Base-by-base conservation (phyloP, 2,329 filamentous ascomycete species). In the Stachybotrys chlorohalonatus region DNA sequence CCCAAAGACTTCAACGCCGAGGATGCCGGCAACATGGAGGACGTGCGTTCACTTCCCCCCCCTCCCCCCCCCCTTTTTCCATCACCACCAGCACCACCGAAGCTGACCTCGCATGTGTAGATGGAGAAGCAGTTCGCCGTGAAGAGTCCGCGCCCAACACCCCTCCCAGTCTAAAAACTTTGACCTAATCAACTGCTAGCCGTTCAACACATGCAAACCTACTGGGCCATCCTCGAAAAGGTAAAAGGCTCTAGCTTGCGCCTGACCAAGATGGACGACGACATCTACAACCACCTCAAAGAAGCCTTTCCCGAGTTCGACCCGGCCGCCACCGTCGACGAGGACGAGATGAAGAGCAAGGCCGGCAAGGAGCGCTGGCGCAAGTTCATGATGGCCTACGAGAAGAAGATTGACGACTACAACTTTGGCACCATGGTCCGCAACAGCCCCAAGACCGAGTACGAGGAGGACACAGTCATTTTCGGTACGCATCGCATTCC, bases 101-200 rank as follows among this genome's bases (percentile, higher is more conserved):
- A 31, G 30, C 31, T 16, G 13, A 13, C 7, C n/a, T 32, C 32
- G 24, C 4, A 16, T 17, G 7, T 45, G 7, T 17, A 95, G 89
- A 96, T 99, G 70, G 94, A 99, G 82, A 96, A 96, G 81, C 94
- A 97, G 73, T 99, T 99, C 67, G 94, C 94, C 32, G 94, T 99
- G 65, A 97, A 97, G 79, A 88, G 89, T 90, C 66, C 49, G 67
- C 11, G 15, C 5, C n/a, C 15, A 16, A 24, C 2, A 47, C 46
- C 46, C 15, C 31, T 13, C 6, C 16, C 11, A 42, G 30, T 15
- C 17, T 52, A 47, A 6, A 3, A 39, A 1, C n/a, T 15, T 53
- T 56, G 24, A 56, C 52, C 16, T 30, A 48, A 17, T 1, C 16
- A 39, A 31, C 60, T 47, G 9, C 9, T n/a, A 77, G 92, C 87